Evolutionary conservation across 1,139 yeast genomes (phyloP).

Genomic region (Pichia norvegensis): DNA sequence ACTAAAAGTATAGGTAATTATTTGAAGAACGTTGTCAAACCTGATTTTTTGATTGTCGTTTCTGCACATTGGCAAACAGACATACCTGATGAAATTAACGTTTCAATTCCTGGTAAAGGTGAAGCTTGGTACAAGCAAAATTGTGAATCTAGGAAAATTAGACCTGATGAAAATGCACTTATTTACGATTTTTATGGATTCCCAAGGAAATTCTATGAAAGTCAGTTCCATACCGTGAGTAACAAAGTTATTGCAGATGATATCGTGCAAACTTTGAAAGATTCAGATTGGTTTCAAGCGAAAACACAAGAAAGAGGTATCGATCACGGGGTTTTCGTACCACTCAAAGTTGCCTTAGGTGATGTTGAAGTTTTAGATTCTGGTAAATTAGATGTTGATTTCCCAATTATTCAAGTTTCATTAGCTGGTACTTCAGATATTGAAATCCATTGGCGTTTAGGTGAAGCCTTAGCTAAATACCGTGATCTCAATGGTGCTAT

Average conservation of each 20-base stretch:
- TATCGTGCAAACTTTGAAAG: conserved; percentile 35
- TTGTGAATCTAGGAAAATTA: conserved; percentile 15
- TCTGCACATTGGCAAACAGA: conserved; percentile 74
- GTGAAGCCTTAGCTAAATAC: conserved; percentile 44
- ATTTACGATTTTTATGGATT: conserved; percentile 72
- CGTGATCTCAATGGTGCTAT: conserved; percentile 46
- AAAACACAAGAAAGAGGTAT: conserved; percentile 49
- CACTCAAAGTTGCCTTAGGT: conserved; percentile 63
- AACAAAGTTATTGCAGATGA: conserved; percentile 37
- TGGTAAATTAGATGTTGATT: conserved; percentile 33
- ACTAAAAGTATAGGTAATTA: conserved; percentile 43
- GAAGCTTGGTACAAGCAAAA: conserved; percentile 16
- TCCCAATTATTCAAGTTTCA: conserved; percentile 64
- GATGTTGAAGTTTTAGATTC: conserved; percentile 30
- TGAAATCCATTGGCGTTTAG: conserved; percentile 45
- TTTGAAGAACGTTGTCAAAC: conserved; percentile 44
- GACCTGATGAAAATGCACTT: conserved; percentile 33
- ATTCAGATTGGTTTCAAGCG: conserved; percentile 37
- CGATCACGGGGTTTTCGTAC: conserved; percentile 83
- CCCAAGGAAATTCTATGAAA: conserved; percentile 54
- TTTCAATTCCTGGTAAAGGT: conserved; percentile 38
- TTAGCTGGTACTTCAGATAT: conserved; percentile 43
- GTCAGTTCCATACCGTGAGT: conserved; percentile 47
- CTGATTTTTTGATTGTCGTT: conserved; percentile 56
- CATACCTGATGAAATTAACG: conserved; percentile 37